A percentile compares a stretch with the other conserved stretches of the same genome.
phyloP scores from a whole-genome alignment of 306 rosid species.

The Echinosophora koreensis region DNA sequence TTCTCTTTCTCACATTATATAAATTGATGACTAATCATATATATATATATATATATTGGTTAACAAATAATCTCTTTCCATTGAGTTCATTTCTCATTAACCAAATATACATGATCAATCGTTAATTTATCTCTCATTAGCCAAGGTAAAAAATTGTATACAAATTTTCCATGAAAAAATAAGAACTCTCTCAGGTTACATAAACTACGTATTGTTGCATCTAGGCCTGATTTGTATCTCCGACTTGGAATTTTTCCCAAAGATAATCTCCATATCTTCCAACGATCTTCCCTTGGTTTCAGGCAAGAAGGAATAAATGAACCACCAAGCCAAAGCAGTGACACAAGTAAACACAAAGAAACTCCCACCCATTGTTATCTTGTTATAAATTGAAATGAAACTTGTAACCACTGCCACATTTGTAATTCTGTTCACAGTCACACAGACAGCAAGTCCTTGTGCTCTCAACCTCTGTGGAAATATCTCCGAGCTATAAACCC shows the following conservation, averaged over 20 bases:
- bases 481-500: constrained; percentile 84
- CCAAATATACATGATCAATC: too few species aligned
- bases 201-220: constrained; percentile 2
- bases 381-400: constrained; percentile 66
- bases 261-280: constrained; percentile 74
- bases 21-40: too few species aligned
- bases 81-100: too few species aligned
- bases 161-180: too few species aligned
- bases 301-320: constrained; percentile 69
- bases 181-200: too few species aligned
- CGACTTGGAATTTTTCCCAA: constrained; percentile 29
- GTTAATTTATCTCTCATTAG: too few species aligned
- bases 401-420: constrained; percentile 58
- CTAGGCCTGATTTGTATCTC: constrained; percentile 5
- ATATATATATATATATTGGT: too few species aligned
- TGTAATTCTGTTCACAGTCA: constrained; percentile 64
- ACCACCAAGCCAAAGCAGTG: constrained; percentile 56
- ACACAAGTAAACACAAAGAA: constrained; percentile 67
- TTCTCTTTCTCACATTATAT: too few species aligned
- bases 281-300: constrained; percentile 83
- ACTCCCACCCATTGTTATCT: constrained; percentile 72
- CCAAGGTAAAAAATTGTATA: too few species aligned
- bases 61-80: too few species aligned
- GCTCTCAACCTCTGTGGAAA: constrained; percentile 77
- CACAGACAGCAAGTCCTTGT: constrained; percentile 66